Evolutionary conservation across 2,329 filamentous ascomycete genomes (phyloP), one percentile per base, ranked within the genome.

Genomic region (Escovopsis sp.): DNA sequence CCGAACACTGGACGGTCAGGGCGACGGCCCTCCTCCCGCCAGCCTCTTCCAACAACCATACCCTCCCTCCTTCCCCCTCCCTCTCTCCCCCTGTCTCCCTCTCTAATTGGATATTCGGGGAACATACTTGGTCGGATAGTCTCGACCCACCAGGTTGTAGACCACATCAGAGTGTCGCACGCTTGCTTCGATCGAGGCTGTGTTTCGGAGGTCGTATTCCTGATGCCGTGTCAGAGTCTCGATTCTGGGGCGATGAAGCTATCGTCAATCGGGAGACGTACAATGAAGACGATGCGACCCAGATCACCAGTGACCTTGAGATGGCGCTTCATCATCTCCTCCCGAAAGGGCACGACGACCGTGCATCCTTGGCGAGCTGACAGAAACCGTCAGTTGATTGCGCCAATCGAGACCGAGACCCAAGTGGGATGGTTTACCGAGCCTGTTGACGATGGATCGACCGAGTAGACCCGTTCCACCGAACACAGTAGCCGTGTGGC

Each of bases 301-400:
- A 98, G 68, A 61, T 98, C 90, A 61, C 90, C 90, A n/a, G 85
- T 71, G 39, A 94, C 77, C 65, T 96, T 96, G 53, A 98, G 68
- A 65, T 96, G 88, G 48, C 90, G 79, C 72, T 96, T 96, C 48
- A 80, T 69, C 87, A 94, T 96, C 62, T 96, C 90, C 66, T 98
- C 90, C 31, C 90, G 79, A 69, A 76, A 98, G 34, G 90, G 90
- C 40, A 96, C 62, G 40, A 98, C 76, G 28, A 98, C 90, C 27
- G 81, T 94, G 61, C 85, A 93, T 77, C 90, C 90, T 63, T 86
- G 76, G 44, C 83, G 79, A 48, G 90, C 88, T 93, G 34, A 26
- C 29, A 14, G 36, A 5, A 35, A 35, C 40, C 29, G 39, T 54
- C 35, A 54, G 47, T 31, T n/a, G 34, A 19, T 36, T 26, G 26